These are phyloP conservation scores for Saccharomycopsis phalli DNA, from an alignment of 1,139 yeast genomes.

Conservation along the genomic window DNA sequence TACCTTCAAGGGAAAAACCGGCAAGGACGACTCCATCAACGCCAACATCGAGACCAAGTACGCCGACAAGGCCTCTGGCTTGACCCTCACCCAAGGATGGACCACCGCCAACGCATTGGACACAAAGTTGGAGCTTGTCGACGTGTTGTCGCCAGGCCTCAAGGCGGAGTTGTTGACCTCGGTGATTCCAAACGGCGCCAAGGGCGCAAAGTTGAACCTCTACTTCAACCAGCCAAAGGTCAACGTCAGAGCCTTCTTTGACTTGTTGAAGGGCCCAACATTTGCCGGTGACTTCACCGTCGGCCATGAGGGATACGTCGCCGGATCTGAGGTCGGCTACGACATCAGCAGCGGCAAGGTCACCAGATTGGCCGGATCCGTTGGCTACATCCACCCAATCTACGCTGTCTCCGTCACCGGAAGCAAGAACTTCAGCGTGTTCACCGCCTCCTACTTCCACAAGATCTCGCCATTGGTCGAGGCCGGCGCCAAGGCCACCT, in stretches of 20 bases:
- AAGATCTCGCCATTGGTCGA: constrained; percentile 83
- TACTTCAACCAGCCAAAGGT: constrained; percentile 90
- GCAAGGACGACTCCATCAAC: constrained; percentile 73
- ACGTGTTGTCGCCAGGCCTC: constrained; percentile 90
- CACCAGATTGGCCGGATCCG: constrained; percentile 89
- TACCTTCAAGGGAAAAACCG: constrained; percentile 89
- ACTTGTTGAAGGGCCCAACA: constrained; percentile 89
- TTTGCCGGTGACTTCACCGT: constrained; percentile 92
- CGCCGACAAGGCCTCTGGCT: constrained; percentile 88
- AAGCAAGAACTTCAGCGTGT: constrained; percentile 80
- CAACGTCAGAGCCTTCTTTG: constrained; percentile 92
- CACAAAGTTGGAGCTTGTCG: constrained; percentile 89
- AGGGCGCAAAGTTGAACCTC: constrained; percentile 85
- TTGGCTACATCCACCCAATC: constrained; percentile 85
- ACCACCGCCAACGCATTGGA: constrained; percentile 85
- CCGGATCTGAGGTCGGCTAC: constrained; percentile 96
- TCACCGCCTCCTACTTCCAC: constrained; percentile 97
- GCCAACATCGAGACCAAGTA: constrained; percentile 90
- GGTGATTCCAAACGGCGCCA: constrained; percentile 74
- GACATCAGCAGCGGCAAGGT: constrained; percentile 89
- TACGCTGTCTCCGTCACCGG: constrained; percentile 87
- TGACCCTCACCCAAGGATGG: constrained; percentile 96
- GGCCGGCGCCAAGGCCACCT: constrained; percentile 97
- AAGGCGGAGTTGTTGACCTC: constrained; percentile 88
- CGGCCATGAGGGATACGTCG: constrained; percentile 94